Conservation (phyloP, 2,329 filamentous ascomycete genomes). For the Trichoderma citrinoviride region DNA sequence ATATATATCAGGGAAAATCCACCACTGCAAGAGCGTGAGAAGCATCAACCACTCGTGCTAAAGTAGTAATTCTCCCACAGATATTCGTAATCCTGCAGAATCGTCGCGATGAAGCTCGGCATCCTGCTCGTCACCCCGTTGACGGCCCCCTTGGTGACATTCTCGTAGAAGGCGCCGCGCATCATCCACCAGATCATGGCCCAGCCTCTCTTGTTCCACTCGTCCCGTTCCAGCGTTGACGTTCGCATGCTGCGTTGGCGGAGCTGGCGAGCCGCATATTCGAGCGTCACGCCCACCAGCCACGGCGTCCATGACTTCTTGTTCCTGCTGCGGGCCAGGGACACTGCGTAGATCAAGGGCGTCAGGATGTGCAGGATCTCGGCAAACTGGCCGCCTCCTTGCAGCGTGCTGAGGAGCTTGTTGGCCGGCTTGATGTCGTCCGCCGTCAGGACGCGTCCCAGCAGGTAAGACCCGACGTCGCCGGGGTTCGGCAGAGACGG, state of each 20-base stretch:
- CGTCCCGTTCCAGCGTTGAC: conserved; percentile 84
- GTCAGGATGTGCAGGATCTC: conserved; percentile 91
- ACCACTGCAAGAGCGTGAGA: background rate
- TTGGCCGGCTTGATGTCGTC: conserved; percentile 95
- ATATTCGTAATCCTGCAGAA: conserved; percentile 95
- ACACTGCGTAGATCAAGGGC: conserved; percentile 80
- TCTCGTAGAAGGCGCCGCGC: conserved; percentile 96
- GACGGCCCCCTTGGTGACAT: conserved; percentile 75
- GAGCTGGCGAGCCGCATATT: conserved; percentile 86
- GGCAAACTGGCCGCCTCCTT: conserved; percentile 70
- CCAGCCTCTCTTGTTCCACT: conserved; percentile 85
- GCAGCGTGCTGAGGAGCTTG: conserved; percentile 77
- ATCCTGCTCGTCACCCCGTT: conserved; percentile 71
- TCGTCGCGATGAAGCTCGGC: conserved; percentile 76
- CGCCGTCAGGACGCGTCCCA: conserved; percentile 85
- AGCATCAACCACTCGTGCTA: conserved; percentile 50
- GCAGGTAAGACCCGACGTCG: conserved; percentile 83
- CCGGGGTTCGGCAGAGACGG: conserved; percentile 77
- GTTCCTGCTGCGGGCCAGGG: conserved; percentile 69
- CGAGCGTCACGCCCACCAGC: conserved; percentile 79
- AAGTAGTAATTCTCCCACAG: conserved; percentile 99
- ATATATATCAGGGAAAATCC: background rate
- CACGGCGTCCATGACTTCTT: conserved; percentile 88
- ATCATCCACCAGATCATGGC: conserved; percentile 93
- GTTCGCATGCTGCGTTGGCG: conserved; percentile 71